Percentiles rank a stretch among this genome's conserved stretches.
Conservation (phyloP, 2,329 filamentous ascomycete genomes). For the Penicillium palitans region DNA sequence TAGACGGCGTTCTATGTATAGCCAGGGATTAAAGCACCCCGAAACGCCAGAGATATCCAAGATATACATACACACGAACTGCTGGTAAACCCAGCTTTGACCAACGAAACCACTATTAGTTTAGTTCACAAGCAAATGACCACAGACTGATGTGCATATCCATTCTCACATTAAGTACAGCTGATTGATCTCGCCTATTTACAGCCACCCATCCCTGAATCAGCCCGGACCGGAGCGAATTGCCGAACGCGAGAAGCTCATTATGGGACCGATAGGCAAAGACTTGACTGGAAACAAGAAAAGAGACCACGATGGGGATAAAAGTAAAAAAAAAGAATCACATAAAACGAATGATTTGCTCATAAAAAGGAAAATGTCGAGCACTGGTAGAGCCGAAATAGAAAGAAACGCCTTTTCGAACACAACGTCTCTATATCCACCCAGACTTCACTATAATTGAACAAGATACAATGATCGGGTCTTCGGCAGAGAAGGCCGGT, state of each 20-base stretch:
- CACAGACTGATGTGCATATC: conserved; percentile 21
- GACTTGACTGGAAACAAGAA: conserved; percentile 3
- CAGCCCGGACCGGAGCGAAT: neutral
- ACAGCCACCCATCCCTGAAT: conserved; percentile 17
- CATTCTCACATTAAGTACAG: conserved; percentile 35
- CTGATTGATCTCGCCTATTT: conserved; percentile 23
- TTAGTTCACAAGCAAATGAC: neutral
- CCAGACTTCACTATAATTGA: conserved; percentile 1
- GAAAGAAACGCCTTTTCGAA: conserved; percentile 22
- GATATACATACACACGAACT: neutral
- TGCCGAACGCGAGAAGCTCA: conserved; percentile 4
- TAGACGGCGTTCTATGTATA: too few species aligned
- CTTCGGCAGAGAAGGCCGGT: neutral
- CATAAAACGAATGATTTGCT: conserved; percentile 17
- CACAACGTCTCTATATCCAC: conserved; percentile 9
- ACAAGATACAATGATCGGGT: neutral
- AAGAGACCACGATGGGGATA: conserved; percentile 9
- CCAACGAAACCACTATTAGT: neutral
- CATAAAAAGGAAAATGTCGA: conserved; percentile 8
- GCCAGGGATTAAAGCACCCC: neutral
- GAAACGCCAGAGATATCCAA: neutral
- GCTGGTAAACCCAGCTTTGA: neutral
- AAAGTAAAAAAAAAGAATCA: conserved; percentile 16
- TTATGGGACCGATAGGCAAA: conserved; percentile 5
- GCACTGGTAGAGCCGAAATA: conserved; percentile 20